Percentiles rank a stretch among this genome's conserved stretches.
Conservation (phyloP, 208 protist species). For the Acanthamoeba castellanii region DNA sequence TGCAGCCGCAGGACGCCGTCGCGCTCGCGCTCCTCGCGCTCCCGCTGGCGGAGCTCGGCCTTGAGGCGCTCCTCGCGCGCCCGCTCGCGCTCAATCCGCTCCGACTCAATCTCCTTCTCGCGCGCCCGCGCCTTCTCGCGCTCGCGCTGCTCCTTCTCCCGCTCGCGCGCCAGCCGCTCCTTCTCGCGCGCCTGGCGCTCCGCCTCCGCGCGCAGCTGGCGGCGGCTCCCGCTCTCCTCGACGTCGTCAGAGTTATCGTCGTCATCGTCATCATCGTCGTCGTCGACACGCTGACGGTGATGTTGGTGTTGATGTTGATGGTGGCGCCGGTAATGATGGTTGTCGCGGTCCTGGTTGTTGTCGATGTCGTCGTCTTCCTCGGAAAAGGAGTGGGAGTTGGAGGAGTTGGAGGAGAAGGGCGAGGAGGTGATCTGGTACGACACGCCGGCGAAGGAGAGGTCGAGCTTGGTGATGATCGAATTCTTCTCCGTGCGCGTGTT, state of each 20-base stretch:
- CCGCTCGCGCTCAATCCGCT: constrained; percentile 37
- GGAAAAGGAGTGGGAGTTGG: not conserved
- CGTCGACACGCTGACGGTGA: not conserved
- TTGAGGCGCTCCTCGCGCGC: constrained; percentile 52
- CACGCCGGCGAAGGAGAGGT: constrained; percentile 49
- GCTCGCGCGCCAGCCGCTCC: constrained; percentile 18
- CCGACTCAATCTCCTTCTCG: constrained; percentile 39
- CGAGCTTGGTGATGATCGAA: constrained; percentile 59
- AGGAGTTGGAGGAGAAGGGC: constrained; percentile 7
- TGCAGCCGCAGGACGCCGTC: not conserved
- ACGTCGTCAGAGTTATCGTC: not conserved
- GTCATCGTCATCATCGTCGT: not conserved
- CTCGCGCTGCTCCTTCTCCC: not conserved
- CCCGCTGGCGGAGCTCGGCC: constrained; percentile 16
- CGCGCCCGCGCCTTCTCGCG: constrained; percentile 1
- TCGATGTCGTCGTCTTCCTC: not conserved
- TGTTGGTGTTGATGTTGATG: not conserved
- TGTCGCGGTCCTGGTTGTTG: not conserved
- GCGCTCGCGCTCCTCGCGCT: constrained; percentile 25
- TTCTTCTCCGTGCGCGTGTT: constrained; percentile 65
- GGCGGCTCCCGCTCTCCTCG: not conserved
- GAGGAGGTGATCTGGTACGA: constrained; percentile 58
- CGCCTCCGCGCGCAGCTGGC: not conserved
- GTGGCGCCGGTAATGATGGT: not conserved
- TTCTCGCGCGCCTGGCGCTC: not conserved